Base-by-base conservation (phyloP, 169 alveolate genomes). In the Plasmodium gonderi region DNA sequence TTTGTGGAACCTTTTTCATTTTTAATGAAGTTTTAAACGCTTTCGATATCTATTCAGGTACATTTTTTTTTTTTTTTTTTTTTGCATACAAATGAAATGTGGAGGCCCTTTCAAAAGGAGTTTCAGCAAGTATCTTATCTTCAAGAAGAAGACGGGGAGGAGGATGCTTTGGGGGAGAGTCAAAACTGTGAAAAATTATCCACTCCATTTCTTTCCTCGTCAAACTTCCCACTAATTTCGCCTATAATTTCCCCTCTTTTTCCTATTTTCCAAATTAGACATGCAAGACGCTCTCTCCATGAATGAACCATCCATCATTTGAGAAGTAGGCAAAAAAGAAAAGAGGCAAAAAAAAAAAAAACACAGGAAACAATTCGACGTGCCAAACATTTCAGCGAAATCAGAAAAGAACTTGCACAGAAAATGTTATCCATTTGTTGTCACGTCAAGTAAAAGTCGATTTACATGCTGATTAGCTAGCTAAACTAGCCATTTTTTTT, bases 1-100 rank as follows among this genome's bases (percentile, higher is more conserved):
- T 93, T 29, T 75, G 92, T 47, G 96, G 96, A 3, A 91, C 95
- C 20, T 92, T 93, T 42, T 93, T 91, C 54, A 81, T 93, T 42
- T 91, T 93, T 74, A 91, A 80, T 8, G 94, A 93, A 54, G 89
- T 93, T 75, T 81, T 89, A 42, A 40, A 69, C 14, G 7, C 91
- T 4, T 79, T 93, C 44, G 94, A 87, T 75, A 87, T 87, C 20
- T 31, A 40, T 40, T 51, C 93, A 44, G 89, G 93, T 87, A 75
- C 9, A 31, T 31, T 31, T 2, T 26, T 26, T 2, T 4, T 51
- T 9, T 12, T 0, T 14, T 23, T 1, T 12, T 54, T 5, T 12
- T 31, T 54, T 3, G n/a, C n/a, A n/a, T n/a, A n/a, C n/a, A n/a
- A n/a, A n/a, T n/a, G n/a, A n/a, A n/a, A n/a, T n/a, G n/a, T n/a